phyloP scores from a whole-genome alignment of 1,284 basidiomycete genomes.

The Cryptococcus floricola region DNA sequence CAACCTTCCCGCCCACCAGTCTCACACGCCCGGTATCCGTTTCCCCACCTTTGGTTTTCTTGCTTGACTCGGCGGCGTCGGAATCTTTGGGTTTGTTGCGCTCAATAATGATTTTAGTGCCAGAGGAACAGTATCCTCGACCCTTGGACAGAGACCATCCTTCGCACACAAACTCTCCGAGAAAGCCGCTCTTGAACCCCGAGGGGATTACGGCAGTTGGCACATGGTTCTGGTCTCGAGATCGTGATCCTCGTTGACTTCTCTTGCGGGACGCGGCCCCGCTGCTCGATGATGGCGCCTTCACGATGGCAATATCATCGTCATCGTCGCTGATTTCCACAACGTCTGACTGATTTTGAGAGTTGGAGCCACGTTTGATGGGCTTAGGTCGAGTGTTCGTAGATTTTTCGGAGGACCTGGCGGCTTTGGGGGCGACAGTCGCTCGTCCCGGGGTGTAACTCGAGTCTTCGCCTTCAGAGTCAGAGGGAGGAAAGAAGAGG shows the following conservation, averaged over 20 bases:
- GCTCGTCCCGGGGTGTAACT: neutral
- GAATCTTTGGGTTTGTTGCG: constrained; percentile 31
- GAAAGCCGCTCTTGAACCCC: constrained; percentile 38
- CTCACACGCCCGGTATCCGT: constrained; percentile 37
- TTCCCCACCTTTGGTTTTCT: constrained; percentile 11
- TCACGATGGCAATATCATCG: constrained; percentile 13
- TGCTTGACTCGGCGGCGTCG: constrained; percentile 1
- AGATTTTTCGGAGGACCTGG: neutral
- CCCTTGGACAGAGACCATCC: constrained; percentile 50
- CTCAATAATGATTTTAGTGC: constrained; percentile 43
- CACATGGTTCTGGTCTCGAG: constrained; percentile 7
- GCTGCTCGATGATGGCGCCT: constrained; percentile 1
- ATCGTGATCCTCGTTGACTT: constrained; percentile 17
- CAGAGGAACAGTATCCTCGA: constrained; percentile 47
- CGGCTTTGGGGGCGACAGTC: neutral
- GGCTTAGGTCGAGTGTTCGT: no score
- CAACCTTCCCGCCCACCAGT: constrained; percentile 44
- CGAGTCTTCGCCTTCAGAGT: constrained; percentile 29
- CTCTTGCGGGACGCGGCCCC: constrained; percentile 17
- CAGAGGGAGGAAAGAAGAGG: constrained; percentile 37
- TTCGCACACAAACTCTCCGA: constrained; percentile 49
- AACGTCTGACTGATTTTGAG: constrained; percentile 1
- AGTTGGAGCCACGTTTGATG: constrained; percentile 1
- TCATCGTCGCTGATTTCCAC: constrained; percentile 15
- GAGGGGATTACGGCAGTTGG: constrained; percentile 13